Evolutionary conservation across 2,329 filamentous ascomycete genomes (phyloP).

Genomic region (Neonectria punicea): DNA sequence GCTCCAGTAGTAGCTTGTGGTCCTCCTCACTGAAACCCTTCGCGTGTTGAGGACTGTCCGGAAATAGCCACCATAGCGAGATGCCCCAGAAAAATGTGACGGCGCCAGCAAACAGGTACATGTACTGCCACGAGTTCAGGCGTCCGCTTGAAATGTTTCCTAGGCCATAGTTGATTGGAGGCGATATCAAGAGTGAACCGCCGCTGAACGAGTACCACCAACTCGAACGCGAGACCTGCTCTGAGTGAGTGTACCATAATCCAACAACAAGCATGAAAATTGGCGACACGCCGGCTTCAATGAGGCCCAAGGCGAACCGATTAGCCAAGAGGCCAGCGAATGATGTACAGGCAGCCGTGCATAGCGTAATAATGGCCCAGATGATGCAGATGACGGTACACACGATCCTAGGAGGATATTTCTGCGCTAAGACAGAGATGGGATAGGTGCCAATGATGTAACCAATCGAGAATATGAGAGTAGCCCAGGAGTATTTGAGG

Average conservation of each 20-base stretch:
- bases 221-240: slow-evolving; percentile 51
- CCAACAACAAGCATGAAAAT: slow-evolving; percentile 52
- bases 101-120: slow-evolving; percentile 62
- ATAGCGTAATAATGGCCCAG: slow-evolving; percentile 47
- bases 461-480: slow-evolving; percentile 49
- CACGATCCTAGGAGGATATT: slow-evolving; percentile 44
- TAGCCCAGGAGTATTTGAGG: slow-evolving; percentile 45
- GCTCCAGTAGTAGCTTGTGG: slow-evolving; percentile 66
- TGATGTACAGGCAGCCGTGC: slow-evolving; percentile 46
- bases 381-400: slow-evolving; percentile 43
- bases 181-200: slow-evolving; percentile 48
- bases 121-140: slow-evolving; percentile 58
- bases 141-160: slow-evolving; percentile 57
- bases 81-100: slow-evolving; percentile 60
- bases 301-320: slow-evolving; percentile 51
- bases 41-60: slow-evolving; percentile 55
- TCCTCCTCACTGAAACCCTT: slow-evolving; percentile 37
- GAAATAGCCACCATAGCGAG: slow-evolving; percentile 56
- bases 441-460: slow-evolving; percentile 47
- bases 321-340: slow-evolving; percentile 47
- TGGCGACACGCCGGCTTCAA: slow-evolving; percentile 48
- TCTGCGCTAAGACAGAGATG: slow-evolving; percentile 44
- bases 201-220: slow-evolving; percentile 53
- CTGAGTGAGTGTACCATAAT: slow-evolving; percentile 52
- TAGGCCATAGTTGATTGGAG: slow-evolving; percentile 57